Conservation (phyloP, 306 rosid species). For the Lathyrus tuberosus region DNA sequence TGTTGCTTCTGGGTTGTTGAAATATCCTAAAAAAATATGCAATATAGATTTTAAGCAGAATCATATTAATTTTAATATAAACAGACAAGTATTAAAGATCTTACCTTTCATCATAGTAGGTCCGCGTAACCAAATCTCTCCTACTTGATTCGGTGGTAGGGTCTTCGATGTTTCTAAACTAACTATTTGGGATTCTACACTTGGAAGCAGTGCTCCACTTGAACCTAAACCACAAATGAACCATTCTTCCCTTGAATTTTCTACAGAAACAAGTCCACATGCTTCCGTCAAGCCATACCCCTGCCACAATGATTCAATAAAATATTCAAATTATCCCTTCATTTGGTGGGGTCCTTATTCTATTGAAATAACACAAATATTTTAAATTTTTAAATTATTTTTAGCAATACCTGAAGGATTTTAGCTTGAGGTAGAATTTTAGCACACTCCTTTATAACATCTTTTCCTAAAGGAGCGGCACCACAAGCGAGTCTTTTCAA, state of each 20-base stretch:
- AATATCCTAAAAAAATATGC: slow-evolving; percentile 44
- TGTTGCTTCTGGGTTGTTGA: slow-evolving; percentile 52
- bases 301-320: slow-evolving; percentile 9
- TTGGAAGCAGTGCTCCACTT: slow-evolving; percentile 42
- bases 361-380: no score
- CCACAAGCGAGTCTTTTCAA: slow-evolving; percentile 41
- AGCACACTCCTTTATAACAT: slow-evolving; percentile 45
- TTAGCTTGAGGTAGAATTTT: slow-evolving; percentile 34
- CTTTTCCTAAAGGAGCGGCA: slow-evolving; percentile 52
- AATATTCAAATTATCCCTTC: no score
- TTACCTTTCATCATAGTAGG: slow-evolving; percentile 53
- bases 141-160: slow-evolving; percentile 50
- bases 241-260: slow-evolving; percentile 30
- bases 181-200: slow-evolving; percentile 46
- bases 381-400: not conserved
- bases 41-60: not conserved
- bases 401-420: slow-evolving; percentile 34
- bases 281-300: slow-evolving; percentile 66
- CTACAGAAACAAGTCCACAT: slow-evolving; percentile 40
- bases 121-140: slow-evolving; percentile 54
- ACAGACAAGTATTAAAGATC: not conserved
- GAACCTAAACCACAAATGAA: slow-evolving; percentile 41
- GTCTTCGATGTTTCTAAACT: slow-evolving; percentile 38
- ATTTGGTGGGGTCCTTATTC: no score
- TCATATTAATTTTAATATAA: not conserved